phyloP scores from a whole-genome alignment of 2,329 filamentous ascomycete species.

The Aspergillus intermedius region DNA sequence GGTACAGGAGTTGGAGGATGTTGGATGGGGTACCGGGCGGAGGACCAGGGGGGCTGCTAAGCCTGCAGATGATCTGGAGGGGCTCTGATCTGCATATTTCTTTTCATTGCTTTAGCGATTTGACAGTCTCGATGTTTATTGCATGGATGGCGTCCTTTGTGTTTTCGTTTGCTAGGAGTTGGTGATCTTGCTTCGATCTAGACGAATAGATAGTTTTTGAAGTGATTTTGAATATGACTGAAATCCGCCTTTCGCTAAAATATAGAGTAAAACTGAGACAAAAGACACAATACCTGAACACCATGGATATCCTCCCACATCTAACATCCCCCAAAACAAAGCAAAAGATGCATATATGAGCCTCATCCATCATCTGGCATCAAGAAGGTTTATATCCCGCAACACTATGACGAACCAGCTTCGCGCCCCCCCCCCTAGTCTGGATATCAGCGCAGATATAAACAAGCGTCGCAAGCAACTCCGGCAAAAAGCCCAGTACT shows the following conservation, averaged over 20 bases:
- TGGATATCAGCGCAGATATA: slow-evolving; percentile 16
- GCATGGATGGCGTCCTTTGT: slow-evolving; percentile 3
- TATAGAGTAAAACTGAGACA: too few species aligned
- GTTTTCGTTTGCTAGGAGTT: background rate
- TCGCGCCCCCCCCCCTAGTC: slow-evolving; percentile 11
- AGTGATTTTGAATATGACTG: background rate
- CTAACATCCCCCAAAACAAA: too few species aligned
- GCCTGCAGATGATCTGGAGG: slow-evolving; percentile 9
- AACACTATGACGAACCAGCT: background rate
- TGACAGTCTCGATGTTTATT: background rate
- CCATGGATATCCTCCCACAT: too few species aligned
- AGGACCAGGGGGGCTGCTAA: slow-evolving; percentile 28
- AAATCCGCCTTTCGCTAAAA: too few species aligned
- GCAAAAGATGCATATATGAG: too few species aligned
- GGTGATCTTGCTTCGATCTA: background rate
- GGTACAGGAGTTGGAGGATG: slow-evolving; percentile 27
- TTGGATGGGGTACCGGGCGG: slow-evolving; percentile 29
- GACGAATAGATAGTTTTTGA: too few species aligned
- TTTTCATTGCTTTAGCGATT: slow-evolving; percentile 1
- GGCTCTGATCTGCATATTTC: background rate
- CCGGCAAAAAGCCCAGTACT: slow-evolving; percentile 21
- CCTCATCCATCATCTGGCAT: too few species aligned
- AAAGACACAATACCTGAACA: background rate
- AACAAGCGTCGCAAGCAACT: slow-evolving; percentile 13
- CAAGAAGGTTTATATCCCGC: too few species aligned